Base-by-base conservation (phyloP, 2,329 filamentous ascomycete species). In the Seiridium unicorne region DNA sequence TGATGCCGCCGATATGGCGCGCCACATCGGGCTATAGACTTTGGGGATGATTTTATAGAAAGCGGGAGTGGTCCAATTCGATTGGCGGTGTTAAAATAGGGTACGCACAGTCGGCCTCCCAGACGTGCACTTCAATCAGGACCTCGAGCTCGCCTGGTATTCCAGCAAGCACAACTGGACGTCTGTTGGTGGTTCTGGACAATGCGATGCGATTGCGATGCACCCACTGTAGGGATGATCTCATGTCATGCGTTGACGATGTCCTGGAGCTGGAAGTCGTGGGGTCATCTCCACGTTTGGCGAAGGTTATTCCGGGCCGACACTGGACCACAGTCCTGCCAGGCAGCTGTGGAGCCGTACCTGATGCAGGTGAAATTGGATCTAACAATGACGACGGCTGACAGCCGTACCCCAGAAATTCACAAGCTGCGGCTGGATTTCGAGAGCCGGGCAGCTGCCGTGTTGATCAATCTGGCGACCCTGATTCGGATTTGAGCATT, bases 1-100 rank as follows among this genome's bases (percentile, higher is more conserved):
- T 68, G 55, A 60, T 62, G 55, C 10, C 34, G 49, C 34, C 18
- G 18, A 26, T n/a, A 47, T 35, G 34, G 10, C 5, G 58, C 31
- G 26, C 26, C 36, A 13, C 51, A 55, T 49, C 44, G 40, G 49
- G 48, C 26, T 11, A 26, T 26, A 26, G 18, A 26, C 18, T 26
- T 26, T 26, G 18, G 18, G 38, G 46, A 11, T 31, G 46, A 2
- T 48, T 48, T 7, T 31, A 7, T 7, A 18, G 26, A 18, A 48
- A n/a, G 46, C 46, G 46, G 8, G 46, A 48, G 26, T 48, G 46
- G n/a, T 7, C 18, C 8, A 42, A 13, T 42, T 7, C 7, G 38
- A 7, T 42, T 42, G 38, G 18, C 18, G 18, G 18, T 26, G 18
- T 26, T 26, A 26, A 26, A 26, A 26, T 26, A 26, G 18, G 18